phyloP scores from a whole-genome alignment of 1,139 yeast species.

The Kodamaea alishanica region DNA sequence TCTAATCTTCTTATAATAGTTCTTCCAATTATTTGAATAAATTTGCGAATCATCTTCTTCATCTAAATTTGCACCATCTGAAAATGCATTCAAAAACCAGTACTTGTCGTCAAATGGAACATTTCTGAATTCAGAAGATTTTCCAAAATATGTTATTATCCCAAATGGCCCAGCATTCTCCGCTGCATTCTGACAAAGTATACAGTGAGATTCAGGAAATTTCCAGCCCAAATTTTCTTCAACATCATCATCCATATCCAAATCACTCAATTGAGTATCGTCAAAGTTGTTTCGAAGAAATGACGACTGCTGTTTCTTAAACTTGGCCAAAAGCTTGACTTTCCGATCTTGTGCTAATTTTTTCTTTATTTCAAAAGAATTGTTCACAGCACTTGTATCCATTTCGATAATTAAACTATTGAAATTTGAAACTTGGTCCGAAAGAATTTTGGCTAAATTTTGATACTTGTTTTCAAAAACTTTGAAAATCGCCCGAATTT shows the following conservation, averaged over 20 bases:
- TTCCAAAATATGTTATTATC: slow-evolving; percentile 56
- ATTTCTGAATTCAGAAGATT: slow-evolving; percentile 57
- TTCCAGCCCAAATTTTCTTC: slow-evolving; percentile 50
- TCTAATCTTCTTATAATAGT: slow-evolving; percentile 34
- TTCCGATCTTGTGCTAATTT: slow-evolving; percentile 70
- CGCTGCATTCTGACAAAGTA: slow-evolving; percentile 82
- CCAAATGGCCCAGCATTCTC: slow-evolving; percentile 74
- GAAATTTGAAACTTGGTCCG: slow-evolving; percentile 21
- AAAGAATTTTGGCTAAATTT: slow-evolving; percentile 20
- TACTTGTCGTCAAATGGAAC: slow-evolving; percentile 62
- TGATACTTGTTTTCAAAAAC: slow-evolving; percentile 29
- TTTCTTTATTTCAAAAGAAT: slow-evolving; percentile 53
- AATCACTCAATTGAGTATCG: slow-evolving; percentile 28
- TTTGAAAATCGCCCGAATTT: slow-evolving; percentile 52
- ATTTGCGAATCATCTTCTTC: slow-evolving; percentile 25
- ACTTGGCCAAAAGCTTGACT: slow-evolving; percentile 68
- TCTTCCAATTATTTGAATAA: slow-evolving; percentile 32
- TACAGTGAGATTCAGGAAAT: slow-evolving; percentile 79
- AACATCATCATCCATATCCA: slow-evolving; percentile 28
- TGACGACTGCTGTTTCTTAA: slow-evolving; percentile 70
- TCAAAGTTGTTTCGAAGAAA: slow-evolving; percentile 54
- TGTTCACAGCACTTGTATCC: slow-evolving; percentile 12
- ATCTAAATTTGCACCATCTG: slow-evolving; percentile 52
- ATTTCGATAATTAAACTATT: slow-evolving; percentile 18
- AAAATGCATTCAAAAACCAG: slow-evolving; percentile 66